These are phyloP conservation scores for Agaricus blazei DNA, from an alignment of 768 basidiomycete genomes.

Conservation along the genomic window DNA sequence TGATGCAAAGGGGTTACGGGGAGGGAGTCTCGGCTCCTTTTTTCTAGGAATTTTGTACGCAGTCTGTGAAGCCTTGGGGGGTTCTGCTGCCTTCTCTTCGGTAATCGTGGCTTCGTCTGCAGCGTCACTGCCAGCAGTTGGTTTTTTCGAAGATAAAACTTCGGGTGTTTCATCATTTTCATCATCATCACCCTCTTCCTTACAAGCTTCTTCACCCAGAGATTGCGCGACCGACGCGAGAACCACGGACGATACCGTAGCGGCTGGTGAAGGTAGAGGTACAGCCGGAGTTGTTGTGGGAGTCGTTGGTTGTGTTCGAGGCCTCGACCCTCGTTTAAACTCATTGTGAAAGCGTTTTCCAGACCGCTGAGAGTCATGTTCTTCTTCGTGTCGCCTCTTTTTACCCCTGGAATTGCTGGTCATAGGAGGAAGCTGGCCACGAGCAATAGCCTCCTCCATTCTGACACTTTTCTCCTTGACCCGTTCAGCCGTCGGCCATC, in stretches of 20 bases:
- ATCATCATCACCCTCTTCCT: constrained; percentile 26
- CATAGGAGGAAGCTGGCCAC: constrained; percentile 63
- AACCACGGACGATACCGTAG: neutral
- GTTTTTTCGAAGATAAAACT: constrained; percentile 47
- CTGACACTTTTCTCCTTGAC: constrained; percentile 81
- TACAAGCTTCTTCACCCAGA: constrained; percentile 7
- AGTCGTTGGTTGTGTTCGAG: neutral
- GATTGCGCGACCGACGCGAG: neutral
- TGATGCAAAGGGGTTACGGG: constrained; percentile 60
- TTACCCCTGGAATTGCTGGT: constrained; percentile 37
- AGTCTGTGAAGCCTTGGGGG: constrained; percentile 1
- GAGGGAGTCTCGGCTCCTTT: constrained; percentile 20
- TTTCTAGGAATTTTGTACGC: constrained; percentile 36
- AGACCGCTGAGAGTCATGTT: constrained; percentile 5
- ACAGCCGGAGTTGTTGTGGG: too few species aligned
- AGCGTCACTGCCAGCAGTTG: neutral
- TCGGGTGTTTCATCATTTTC: constrained; percentile 48
- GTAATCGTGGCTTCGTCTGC: neutral
- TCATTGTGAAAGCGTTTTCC: neutral
- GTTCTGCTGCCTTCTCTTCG: neutral
- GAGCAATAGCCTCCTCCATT: constrained; percentile 69
- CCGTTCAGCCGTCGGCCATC: constrained; percentile 70
- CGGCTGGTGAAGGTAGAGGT: neutral
- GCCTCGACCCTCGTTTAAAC: neutral
- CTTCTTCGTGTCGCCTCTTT: constrained; percentile 35